phyloP scores from a whole-genome alignment of 2,329 filamentous ascomycete genomes.

The Pestalotiopsis sp. region DNA sequence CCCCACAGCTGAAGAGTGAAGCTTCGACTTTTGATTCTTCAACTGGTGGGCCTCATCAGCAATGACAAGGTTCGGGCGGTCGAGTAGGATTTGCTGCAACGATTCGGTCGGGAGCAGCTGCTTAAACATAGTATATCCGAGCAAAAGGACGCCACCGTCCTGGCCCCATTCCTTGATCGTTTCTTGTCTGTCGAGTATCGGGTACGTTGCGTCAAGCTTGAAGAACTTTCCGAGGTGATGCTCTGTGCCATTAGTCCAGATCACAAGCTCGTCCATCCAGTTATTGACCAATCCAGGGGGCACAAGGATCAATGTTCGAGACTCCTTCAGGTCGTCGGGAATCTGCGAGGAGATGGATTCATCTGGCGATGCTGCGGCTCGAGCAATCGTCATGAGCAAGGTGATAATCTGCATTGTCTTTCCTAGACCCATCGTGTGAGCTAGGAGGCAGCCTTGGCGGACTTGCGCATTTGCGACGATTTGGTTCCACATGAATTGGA shows the following conservation, averaged over 20 bases:
- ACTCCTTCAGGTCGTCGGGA: constrained; percentile 62
- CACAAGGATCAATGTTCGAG: constrained; percentile 73
- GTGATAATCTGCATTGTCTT: constrained; percentile 93
- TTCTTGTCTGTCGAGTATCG: constrained; percentile 38
- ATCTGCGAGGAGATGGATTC: constrained; percentile 63
- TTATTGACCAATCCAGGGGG: constrained; percentile 77
- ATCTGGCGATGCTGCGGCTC: constrained; percentile 64
- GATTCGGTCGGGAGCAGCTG: constrained; percentile 31
- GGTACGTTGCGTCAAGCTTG: constrained; percentile 50
- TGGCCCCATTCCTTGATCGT: constrained; percentile 61
- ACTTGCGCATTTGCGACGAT: constrained; percentile 62
- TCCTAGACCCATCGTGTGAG: constrained; percentile 89
- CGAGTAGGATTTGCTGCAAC: constrained; percentile 50
- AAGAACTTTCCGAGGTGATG: constrained; percentile 56
- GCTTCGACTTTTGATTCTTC: constrained; percentile 63
- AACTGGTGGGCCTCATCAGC: constrained; percentile 84
- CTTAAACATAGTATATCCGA: constrained; percentile 74
- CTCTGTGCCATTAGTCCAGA: constrained; percentile 61
- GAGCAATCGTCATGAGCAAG: constrained; percentile 73
- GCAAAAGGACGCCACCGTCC: constrained; percentile 71
- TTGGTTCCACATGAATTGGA: constrained; percentile 89
- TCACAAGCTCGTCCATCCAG: constrained; percentile 76
- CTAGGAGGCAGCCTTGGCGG: constrained; percentile 76
- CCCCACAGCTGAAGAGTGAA: constrained; percentile 53
- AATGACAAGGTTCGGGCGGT: constrained; percentile 71